These are phyloP conservation scores for Curvularia hawaiiensis DNA, from an alignment of 2,329 filamentous ascomycete genomes.

Conservation along the genomic window DNA sequence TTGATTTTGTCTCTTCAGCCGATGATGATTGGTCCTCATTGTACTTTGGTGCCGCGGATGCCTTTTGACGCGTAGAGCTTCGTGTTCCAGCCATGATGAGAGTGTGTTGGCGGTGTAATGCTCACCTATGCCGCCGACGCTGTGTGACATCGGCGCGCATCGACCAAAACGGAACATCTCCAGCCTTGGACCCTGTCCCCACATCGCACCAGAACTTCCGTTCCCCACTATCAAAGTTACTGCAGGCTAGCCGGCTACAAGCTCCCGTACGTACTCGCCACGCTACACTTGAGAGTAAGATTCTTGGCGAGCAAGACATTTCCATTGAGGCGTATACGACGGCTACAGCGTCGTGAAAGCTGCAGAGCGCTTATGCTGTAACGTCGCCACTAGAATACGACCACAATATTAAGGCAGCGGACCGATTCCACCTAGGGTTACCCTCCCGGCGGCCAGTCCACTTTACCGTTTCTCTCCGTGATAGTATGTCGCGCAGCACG, in stretches of 20 bases:
- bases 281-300: neutral
- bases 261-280: neutral
- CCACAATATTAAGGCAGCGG: neutral
- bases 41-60: conserved; percentile 25
- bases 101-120: conserved; percentile 8
- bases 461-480: neutral
- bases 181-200: neutral
- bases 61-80: conserved; percentile 36
- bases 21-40: conserved; percentile 24
- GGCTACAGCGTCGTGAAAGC: neutral
- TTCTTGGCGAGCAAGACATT: neutral
- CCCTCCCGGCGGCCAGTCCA: neutral
- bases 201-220: neutral
- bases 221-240: neutral
- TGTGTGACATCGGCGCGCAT: conserved; percentile 5
- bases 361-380: neutral
- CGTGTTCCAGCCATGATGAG: conserved; percentile 36
- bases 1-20: conserved; percentile 22
- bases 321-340: neutral
- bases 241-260: neutral
- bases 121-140: neutral
- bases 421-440: neutral
- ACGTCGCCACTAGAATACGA: too few species aligned
- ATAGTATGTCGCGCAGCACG: neutral
- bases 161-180: conserved; percentile 7